Evolutionary conservation across 2,329 filamentous ascomycete species (phyloP).

Genomic region (Aspergillus phoenicis): DNA sequence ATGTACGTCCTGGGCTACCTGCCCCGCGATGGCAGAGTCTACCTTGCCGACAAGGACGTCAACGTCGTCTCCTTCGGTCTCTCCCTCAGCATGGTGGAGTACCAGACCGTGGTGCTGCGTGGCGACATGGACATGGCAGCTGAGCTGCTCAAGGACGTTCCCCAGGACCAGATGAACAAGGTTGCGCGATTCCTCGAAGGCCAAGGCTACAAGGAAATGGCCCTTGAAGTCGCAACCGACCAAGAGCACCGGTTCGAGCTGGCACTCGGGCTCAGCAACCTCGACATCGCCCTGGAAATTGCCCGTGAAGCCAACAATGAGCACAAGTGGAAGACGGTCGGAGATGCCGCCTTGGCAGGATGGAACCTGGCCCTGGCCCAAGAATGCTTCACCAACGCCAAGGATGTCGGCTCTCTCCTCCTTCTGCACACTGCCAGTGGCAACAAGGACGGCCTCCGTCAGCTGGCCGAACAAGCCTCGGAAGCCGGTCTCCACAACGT

Average conservation of each 20-base stretch:
- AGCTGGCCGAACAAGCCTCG: conserved; percentile 73
- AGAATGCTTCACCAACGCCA: conserved; percentile 89
- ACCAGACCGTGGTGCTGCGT: conserved; percentile 92
- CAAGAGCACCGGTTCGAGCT: conserved; percentile 96
- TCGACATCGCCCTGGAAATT: conserved; percentile 82
- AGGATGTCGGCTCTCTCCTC: conserved; percentile 85
- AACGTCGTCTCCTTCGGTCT: conserved; percentile 86
- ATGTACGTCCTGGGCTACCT: conserved; percentile 97
- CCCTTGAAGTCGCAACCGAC: conserved; percentile 91
- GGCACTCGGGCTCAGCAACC: conserved; percentile 76
- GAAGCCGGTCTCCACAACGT: conserved; percentile 84
- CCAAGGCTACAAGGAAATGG: conserved; percentile 94
- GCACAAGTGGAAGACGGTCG: conserved; percentile 98
- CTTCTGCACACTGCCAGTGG: conserved; percentile 85
- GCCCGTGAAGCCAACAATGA: conserved; percentile 82
- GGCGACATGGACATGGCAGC: conserved; percentile 90
- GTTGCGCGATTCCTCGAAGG: conserved; percentile 96
- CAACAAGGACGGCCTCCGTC: conserved; percentile 71
- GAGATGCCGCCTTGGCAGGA: conserved; percentile 80
- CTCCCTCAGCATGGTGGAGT: conserved; percentile 90
- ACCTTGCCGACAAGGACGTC: conserved; percentile 94
- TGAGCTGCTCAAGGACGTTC: conserved; percentile 80
- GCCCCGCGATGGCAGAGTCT: conserved; percentile 90
- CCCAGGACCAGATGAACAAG: conserved; percentile 94
- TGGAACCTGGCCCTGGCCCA: conserved; percentile 90